phyloP scores from a whole-genome alignment of 108 stramenopile species.

The Nitzschia palea region DNA sequence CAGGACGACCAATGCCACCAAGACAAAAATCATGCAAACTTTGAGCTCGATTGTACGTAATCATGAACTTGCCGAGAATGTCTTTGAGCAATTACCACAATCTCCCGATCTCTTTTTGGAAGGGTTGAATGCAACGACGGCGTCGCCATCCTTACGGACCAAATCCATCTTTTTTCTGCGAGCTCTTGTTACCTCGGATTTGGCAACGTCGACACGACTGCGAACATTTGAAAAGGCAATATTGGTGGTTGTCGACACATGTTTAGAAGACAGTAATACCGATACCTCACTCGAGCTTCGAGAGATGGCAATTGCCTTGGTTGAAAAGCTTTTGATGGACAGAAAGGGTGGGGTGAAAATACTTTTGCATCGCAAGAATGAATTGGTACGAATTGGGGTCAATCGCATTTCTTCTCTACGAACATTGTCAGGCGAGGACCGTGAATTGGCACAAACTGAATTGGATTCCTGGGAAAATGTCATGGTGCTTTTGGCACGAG shows the following conservation, averaged over 20 bases:
- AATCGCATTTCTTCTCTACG: constrained; percentile 58
- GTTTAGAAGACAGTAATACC: constrained; percentile 35
- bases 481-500: constrained; percentile 51
- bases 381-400: constrained; percentile 57
- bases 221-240: constrained; percentile 38
- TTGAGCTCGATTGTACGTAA: constrained; percentile 67
- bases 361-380: constrained; percentile 41
- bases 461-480: constrained; percentile 75
- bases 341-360: constrained; percentile 40
- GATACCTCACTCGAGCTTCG: constrained; percentile 70
- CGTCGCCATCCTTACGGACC: constrained; percentile 27
- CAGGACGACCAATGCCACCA: constrained; percentile 12
- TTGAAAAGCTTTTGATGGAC: constrained; percentile 48
- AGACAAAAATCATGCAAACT: constrained; percentile 69
- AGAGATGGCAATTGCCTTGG: constrained; percentile 64
- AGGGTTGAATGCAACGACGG: constrained; percentile 34
- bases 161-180: constrained; percentile 70
- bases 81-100: constrained; percentile 61
- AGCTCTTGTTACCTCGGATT: constrained; percentile 74
- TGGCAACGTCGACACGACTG: constrained; percentile 29
- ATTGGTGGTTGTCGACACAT: constrained; percentile 36
- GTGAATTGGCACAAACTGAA: constrained; percentile 52
- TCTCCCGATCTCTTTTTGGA: constrained; percentile 42
- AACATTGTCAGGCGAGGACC: constrained; percentile 61
- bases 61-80: constrained; percentile 57